Conservation (phyloP, 2,329 filamentous ascomycete species). For the Neonectria sp. region DNA sequence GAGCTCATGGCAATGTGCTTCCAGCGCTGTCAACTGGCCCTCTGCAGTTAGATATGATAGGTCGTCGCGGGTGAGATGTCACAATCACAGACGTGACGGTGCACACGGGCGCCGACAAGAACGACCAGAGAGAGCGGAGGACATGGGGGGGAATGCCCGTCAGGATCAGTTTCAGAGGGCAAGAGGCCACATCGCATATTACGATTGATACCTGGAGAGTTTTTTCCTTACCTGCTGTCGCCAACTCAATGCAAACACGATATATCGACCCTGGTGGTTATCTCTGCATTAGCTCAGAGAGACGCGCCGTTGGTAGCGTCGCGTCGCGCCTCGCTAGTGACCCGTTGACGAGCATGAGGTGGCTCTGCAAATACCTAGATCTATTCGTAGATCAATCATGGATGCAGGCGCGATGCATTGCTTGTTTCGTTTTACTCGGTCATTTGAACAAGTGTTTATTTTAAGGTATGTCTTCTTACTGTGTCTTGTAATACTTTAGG, state of each 20-base stretch:
- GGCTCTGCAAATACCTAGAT: conserved; percentile 8
- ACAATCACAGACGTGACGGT: conserved; percentile 19
- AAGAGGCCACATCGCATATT: conserved; percentile 24
- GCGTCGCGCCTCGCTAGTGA: conserved; percentile 17
- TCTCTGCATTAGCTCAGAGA: conserved; percentile 16
- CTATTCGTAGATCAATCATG: conserved; percentile 9
- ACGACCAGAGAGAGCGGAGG: conserved; percentile 26
- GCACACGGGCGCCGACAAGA: conserved; percentile 15
- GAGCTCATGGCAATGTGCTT: conserved; percentile 19
- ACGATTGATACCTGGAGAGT: neutral
- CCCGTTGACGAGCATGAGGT: neutral
- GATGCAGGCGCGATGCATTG: conserved; percentile 4
- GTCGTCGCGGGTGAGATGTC: conserved; percentile 22
- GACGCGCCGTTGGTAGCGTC: conserved; percentile 18
- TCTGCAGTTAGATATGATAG: conserved; percentile 27
- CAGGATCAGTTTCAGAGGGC: conserved; percentile 8
- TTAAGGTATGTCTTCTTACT: neutral
- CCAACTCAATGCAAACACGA: conserved; percentile 16
- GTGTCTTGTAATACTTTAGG: conserved; percentile 15
- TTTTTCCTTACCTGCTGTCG: conserved; percentile 2
- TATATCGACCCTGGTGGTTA: conserved; percentile 14
- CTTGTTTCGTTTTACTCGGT: conserved; percentile 14
- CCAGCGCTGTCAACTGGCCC: conserved; percentile 12
- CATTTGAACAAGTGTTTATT: conserved; percentile 2
- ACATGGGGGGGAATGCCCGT: conserved; percentile 20